Evolutionary conservation across 768 basidiomycete genomes (phyloP).

Genomic region (Hygrophorus russula): DNA sequence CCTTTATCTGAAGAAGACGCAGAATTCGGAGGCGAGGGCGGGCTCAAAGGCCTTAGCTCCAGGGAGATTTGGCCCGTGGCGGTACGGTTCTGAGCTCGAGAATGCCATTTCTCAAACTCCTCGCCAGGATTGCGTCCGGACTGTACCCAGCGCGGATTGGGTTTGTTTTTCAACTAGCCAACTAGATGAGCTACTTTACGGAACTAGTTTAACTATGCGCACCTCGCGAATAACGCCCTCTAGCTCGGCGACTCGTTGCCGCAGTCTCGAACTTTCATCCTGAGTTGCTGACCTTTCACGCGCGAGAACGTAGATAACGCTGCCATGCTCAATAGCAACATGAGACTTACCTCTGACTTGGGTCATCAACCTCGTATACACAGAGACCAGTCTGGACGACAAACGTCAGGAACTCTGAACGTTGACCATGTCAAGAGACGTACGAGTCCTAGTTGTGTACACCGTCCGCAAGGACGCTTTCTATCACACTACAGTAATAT

Average conservation of each 20-base stretch:
- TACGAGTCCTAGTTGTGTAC: not conserved
- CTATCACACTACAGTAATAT: conserved; percentile 30
- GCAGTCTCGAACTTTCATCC: conserved; percentile 55
- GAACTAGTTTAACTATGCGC: conserved; percentile 19
- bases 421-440: not conserved
- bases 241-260: conserved; percentile 69
- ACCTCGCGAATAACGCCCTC: conserved; percentile 81
- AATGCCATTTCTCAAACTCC: conserved; percentile 17
- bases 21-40: conserved; percentile 20
- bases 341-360: conserved; percentile 26
- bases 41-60: conserved; percentile 14
- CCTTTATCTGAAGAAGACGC: conserved; percentile 20
- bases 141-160: conserved; percentile 56
- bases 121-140: conserved; percentile 26
- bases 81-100: conserved; percentile 4
- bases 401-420: not conserved
- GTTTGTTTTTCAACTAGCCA: conserved; percentile 57
- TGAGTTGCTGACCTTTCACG: conserved; percentile 31
- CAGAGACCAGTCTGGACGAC: conserved; percentile 61
- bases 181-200: conserved; percentile 22
- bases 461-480: conserved; percentile 25
- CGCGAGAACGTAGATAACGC: not conserved
- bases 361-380: conserved; percentile 78
- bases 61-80: conserved; percentile 1
- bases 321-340: not conserved